Percentiles rank a stretch among this genome's conserved stretches.
Evolutionary conservation across 805 yeast genomes (phyloP).

Genomic region (Hanseniaspora nectarophila): DNA sequence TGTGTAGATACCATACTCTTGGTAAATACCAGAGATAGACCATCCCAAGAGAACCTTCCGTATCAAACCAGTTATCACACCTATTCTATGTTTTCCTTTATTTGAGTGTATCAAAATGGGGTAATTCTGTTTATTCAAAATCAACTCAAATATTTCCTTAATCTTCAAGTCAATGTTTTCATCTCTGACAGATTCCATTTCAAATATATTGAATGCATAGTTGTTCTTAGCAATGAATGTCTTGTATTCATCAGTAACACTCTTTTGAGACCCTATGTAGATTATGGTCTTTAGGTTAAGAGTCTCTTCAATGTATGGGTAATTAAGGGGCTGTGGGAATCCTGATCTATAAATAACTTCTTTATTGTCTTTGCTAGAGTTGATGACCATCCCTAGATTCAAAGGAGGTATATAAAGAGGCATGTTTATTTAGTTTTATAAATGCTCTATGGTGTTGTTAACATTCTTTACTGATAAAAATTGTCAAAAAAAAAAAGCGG

Average conservation of each 20-base stretch:
- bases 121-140: constrained; percentile 55
- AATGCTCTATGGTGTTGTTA: not conserved
- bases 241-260: constrained; percentile 40
- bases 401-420: constrained; percentile 66
- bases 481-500: no score
- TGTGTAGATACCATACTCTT: constrained; percentile 85
- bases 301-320: constrained; percentile 55
- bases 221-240: constrained; percentile 50
- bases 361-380: constrained; percentile 33
- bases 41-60: constrained; percentile 81
- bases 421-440: not conserved
- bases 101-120: constrained; percentile 87
- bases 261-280: constrained; percentile 64
- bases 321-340: constrained; percentile 81
- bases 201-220: constrained; percentile 46
- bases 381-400: constrained; percentile 64
- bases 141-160: constrained; percentile 42
- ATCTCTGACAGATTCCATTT: constrained; percentile 63
- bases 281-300: constrained; percentile 67
- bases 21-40: constrained; percentile 86
- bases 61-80: constrained; percentile 84
- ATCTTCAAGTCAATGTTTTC: constrained; percentile 53
- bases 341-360: constrained; percentile 84
- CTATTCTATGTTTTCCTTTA: constrained; percentile 95
- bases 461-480: no score